Conservation (phyloP, 1,284 basidiomycete genomes). For the Puccinia polysora region DNA sequence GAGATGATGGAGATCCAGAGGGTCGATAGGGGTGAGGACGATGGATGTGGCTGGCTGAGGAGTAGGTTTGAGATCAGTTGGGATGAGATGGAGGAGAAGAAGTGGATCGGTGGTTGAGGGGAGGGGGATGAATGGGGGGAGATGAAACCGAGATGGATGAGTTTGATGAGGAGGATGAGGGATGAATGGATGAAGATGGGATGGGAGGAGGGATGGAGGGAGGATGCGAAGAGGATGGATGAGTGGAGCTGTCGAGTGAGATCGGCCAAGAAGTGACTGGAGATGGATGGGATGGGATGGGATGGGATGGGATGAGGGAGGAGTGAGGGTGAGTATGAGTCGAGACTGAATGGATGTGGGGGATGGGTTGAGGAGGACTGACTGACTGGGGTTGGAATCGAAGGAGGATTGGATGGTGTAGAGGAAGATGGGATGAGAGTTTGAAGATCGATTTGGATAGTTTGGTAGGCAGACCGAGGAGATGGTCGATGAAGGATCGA, state of each 20-base stretch:
- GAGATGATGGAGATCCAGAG: constrained; percentile 20
- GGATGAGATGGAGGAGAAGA: constrained; percentile 25
- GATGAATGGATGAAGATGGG: not conserved
- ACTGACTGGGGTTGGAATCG: not conserved
- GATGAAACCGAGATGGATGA: constrained; percentile 34
- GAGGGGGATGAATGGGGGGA: not conserved
- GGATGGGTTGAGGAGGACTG: not conserved
- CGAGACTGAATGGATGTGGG: not conserved
- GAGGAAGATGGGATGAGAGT: not conserved
- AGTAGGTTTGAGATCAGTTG: not conserved
- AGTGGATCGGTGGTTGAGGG: not conserved
- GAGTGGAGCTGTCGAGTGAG: constrained; percentile 2
- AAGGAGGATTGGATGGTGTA: no score
- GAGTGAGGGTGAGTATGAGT: no score
- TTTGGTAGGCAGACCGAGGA: not conserved
- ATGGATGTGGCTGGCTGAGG: not conserved
- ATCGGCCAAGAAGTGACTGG: not conserved
- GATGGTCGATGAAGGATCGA: not conserved
- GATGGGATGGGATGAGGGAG: no score
- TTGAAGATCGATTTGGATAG: not conserved
- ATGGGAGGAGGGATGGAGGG: not conserved
- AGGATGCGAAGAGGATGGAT: constrained; percentile 3
- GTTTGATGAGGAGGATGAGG: not conserved
- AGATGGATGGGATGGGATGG: not conserved
- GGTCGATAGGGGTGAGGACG: not conserved